Evolutionary conservation across 169 alveolate species (phyloP), one percentile per base, ranked within the genome.

Genomic region (Plasmodium gonderi): DNA sequence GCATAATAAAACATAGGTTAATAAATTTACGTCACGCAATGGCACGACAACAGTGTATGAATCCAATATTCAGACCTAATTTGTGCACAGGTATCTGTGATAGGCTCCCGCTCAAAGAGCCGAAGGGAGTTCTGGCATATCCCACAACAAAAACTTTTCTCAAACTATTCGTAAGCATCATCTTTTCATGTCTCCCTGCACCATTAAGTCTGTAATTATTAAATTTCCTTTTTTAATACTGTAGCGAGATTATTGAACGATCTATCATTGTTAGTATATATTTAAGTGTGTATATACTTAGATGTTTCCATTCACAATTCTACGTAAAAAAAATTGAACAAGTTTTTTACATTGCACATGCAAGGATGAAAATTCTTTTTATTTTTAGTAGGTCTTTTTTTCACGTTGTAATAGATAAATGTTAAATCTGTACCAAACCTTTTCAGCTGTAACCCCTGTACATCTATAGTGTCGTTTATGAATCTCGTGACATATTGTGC

Each of bases 91-190:
- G 94, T 77, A 90, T 79, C 44, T 90, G 90, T 3, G 94, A 90
- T 49, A 77, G 33, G 42, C 76, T 42, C 44, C 94, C 94, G 20
- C 94, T n/a, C 11, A 90, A 79, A 17, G 94, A 31, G 23, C 94
- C 94, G 36, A 90, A 72, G 51, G 94, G 94, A 6, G 94, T 90
- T 40, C 94, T 77, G 40, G 94, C 94, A 23, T 65, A 90, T 14
- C 94, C 94, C 20, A 36, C 94, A 23, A 90, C 78, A 38, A 78
- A 90, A 47, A 90, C 94, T 40, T 42, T 76, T 77, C 81, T 90
- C 38, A 65, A 12, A 31, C 51, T 90, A 69, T 31, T 90, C 51
- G 64, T 45, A 36, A 65, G 14, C 92, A 72, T 83, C 17, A 12
- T 69, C 42, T 45, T 29, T 14, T 51, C n/a, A 23, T 4, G 14